Evolutionary conservation across 768 basidiomycete species (phyloP), one percentile per base, ranked within the genome.

Genomic region (Cubamyces sp.): DNA sequence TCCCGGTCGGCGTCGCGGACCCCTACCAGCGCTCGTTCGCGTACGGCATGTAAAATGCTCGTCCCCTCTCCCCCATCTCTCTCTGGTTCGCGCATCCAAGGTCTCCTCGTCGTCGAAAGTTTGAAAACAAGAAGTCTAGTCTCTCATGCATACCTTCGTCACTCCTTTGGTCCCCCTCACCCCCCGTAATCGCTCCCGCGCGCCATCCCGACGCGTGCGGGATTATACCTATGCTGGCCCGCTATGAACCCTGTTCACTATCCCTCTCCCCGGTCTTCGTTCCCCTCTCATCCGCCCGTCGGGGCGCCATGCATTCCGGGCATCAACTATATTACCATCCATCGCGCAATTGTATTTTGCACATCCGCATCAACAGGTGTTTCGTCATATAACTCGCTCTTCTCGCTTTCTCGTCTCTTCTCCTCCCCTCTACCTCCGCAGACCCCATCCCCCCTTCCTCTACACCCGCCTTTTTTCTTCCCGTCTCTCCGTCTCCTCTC

Each of bases 21-120:
- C 89, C 88, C 37, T 93, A 93, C 79, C 88, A 90, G 78, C 80
- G 85, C 71, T 77, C 79, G 65, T 93, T 88, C 69, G 87, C 86
- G 61, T 93, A 93, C 70, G 86, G 88, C 71, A 91, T 92, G 89
- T 92, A 82, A 86, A 76, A 18, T 18, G 54, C 47, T 9, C 34
- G 11, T 34, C 34, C 1, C 11, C 5, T 9, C 21, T 12, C 40
- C 43, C 26, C 28, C 11, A 23, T 34, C 50, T 18, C 26, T 49
- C 48, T 49, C 47, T 57, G 23, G 21, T 34, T 28, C 37, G 51
- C 25, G n/a, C 28, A 23, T 23, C 43, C 54, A 57, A 54, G 47
- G 43, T 55, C 48, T 47, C 26, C 51, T 11, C 39, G 39, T 46
- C 56, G 62, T 54, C 39, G 52, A 47, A 61, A 49, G 30, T 30